Evolutionary conservation across 139 green algal genomes (phyloP).

Genomic region (Picochlorum sp.): DNA sequence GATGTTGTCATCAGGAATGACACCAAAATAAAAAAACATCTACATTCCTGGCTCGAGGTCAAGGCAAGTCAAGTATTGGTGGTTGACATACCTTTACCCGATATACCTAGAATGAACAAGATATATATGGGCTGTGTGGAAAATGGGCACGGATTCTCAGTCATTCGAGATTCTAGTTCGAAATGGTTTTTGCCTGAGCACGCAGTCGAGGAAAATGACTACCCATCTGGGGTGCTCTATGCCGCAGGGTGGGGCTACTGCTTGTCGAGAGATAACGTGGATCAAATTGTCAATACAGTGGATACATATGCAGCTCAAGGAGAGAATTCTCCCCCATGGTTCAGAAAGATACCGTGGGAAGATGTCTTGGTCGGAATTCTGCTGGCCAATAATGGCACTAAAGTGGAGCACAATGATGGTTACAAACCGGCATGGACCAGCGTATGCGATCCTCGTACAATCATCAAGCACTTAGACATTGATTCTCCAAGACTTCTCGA

Average conservation of each 20-base stretch:
- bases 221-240: slow-evolving; percentile 30
- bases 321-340: slow-evolving; percentile 13
- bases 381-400: slow-evolving; percentile 10
- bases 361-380: slow-evolving; percentile 48
- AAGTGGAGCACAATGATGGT: slow-evolving; percentile 23
- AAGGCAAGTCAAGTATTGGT: neutral
- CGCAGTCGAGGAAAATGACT: too few species aligned
- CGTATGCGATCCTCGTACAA: slow-evolving; percentile 32
- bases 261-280: slow-evolving; percentile 37
- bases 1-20: neutral
- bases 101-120: neutral
- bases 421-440: slow-evolving; percentile 48
- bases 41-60: too few species aligned
- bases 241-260: slow-evolving; percentile 43
- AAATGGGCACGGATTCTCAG: slow-evolving; percentile 26
- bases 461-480: slow-evolving; percentile 41
- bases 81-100: neutral
- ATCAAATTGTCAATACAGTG: slow-evolving; percentile 15
- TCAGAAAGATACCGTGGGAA: slow-evolving; percentile 36
- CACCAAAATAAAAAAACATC: too few species aligned
- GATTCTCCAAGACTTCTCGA: slow-evolving; percentile 29
- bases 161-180: slow-evolving; percentile 20
- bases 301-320: slow-evolving; percentile 10
- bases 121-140: slow-evolving; percentile 35
- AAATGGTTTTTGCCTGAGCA: slow-evolving; percentile 55